These are phyloP conservation scores for Pleurozium schreberi DNA, from an alignment of 225 moss, liverwort and hornwort species.

Conservation along the genomic window DNA sequence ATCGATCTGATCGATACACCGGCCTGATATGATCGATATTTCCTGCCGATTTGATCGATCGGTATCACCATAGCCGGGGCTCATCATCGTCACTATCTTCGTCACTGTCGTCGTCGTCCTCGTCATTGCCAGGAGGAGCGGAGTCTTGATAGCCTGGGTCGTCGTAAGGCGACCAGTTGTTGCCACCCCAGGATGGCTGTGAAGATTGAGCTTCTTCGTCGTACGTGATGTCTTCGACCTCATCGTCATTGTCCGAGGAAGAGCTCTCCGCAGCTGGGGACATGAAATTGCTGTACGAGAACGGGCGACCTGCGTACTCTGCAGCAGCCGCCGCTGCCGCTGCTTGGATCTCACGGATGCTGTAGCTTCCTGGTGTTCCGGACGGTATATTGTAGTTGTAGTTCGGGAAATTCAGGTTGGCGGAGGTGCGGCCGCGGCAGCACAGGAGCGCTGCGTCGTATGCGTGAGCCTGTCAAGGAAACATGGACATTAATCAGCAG, in stretches of 20 bases:
- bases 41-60: background rate
- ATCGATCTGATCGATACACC: background rate
- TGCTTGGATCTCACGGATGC: constrained; percentile 21
- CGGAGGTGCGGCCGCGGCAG: background rate
- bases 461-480: constrained; percentile 17
- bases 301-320: constrained; percentile 8
- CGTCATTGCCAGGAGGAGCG: background rate
- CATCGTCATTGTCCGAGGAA: background rate
- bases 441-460: constrained; percentile 38
- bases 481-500: background rate
- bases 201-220: background rate
- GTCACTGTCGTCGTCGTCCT: background rate
- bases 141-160: background rate
- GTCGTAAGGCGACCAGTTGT: constrained; percentile 13
- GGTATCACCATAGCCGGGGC: background rate
- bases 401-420: constrained; percentile 22
- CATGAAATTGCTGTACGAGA: constrained; percentile 10
- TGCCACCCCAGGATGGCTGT: background rate
- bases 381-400: background rate
- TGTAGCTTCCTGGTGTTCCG: constrained; percentile 8
- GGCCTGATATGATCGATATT: background rate
- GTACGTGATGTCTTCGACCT: background rate
- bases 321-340: constrained; percentile 26
- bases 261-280: background rate
- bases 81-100: constrained; percentile 7